These are phyloP conservation scores for Castanea sativa DNA, from an alignment of 306 rosid species.

Conservation along the genomic window DNA sequence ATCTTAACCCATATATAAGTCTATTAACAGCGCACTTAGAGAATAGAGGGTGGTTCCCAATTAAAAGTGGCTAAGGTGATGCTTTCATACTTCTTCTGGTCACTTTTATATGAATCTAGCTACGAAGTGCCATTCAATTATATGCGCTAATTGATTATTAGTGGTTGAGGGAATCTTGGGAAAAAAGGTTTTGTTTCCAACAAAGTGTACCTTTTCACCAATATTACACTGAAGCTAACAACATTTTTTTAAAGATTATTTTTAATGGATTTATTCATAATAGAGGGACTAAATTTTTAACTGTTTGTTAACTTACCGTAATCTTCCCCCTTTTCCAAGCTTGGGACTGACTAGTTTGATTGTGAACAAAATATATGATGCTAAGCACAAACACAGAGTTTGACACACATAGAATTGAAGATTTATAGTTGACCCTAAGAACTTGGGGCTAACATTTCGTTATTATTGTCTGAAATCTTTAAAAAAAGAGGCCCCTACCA, in stretches of 20 bases:
- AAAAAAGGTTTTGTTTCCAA: not conserved
- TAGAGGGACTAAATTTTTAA: too few species aligned
- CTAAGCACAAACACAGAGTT: too few species aligned
- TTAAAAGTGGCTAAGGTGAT: not conserved
- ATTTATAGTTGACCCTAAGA: too few species aligned
- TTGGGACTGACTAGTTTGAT: too few species aligned
- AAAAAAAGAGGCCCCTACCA: not conserved
- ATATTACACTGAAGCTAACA: not conserved
- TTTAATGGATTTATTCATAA: too few species aligned
- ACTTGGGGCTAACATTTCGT: too few species aligned
- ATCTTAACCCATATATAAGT: not conserved
- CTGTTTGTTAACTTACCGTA: too few species aligned
- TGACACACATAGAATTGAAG: too few species aligned
- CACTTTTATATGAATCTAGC: not conserved
- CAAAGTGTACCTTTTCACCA: not conserved
- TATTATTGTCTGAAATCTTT: not conserved
- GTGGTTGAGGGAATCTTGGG: constrained; percentile 10
- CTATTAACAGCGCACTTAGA: not conserved
- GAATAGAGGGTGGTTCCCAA: not conserved
- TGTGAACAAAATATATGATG: too few species aligned
- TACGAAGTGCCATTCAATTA: not conserved
- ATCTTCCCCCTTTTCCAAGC: too few species aligned
- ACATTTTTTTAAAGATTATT: too few species aligned
- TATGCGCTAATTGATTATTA: constrained; percentile 8
- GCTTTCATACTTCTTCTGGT: not conserved